Base-by-base conservation (phyloP, 768 basidiomycete species). In the Leccinellum luteum region DNA sequence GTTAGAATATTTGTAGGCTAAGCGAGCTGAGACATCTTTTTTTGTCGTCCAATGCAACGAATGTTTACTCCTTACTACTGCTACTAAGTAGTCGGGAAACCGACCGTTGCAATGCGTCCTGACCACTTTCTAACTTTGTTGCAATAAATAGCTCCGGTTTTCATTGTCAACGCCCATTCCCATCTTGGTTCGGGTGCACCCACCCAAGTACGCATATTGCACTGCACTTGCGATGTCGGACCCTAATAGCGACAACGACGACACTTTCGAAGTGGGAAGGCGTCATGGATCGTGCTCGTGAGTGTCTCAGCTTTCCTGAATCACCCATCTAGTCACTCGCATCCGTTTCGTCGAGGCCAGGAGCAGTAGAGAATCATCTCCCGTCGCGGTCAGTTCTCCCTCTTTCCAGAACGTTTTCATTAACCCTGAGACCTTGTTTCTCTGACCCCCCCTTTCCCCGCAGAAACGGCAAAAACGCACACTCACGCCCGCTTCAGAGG, bases 291-390 rank as follows among this genome's bases (percentile, higher is more conserved):
- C 79, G 14, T 71, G 6, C 31, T 30, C 69, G 76, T 78, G 55
- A 63, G 76, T 70, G 38, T 50, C 34, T 55, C 45, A 27, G 3
- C 60, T 6, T 6, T 44, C 35, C 21, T 52, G 23, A 31, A 21
- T 27, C 28, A 30, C 51, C 48, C 32, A 48, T 51, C 35, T 57
- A 23, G 35, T 60, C 63, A 58, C 47, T 32, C 41, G 14, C 31
- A 7, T 6, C 0, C 9, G 48, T 51, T 60, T 45, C 38, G 61
- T 64, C 58, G 59, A 49, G 57, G 51, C 19, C 57, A 85, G 83
- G 60, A 85, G 81, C 67, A 85, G 84, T 66, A 74, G 81, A 51
- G 83, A 83, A 60, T 81, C 81, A 21, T 84, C 84, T 38, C 81
- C 81, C 47, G 71, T 62, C 52, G 65, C 74, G 59, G 81, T 83